Evolutionary conservation across 108 stramenopile species (phyloP).

Genomic region (Nannochloropsis salina): DNA sequence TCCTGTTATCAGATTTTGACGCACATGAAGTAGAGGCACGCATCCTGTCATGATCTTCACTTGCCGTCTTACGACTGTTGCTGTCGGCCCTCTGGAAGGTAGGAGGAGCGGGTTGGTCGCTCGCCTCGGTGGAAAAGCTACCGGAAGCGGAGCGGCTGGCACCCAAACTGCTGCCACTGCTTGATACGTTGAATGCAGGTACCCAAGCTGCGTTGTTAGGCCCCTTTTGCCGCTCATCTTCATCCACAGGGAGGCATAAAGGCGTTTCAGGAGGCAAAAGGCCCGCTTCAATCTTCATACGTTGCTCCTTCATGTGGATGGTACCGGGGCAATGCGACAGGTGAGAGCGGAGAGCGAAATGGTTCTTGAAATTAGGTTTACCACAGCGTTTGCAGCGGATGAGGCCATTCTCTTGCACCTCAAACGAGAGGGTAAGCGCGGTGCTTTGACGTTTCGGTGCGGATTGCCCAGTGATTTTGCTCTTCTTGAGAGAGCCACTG

Average conservation of each 20-base stretch:
- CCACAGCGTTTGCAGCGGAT: slow-evolving; percentile 8
- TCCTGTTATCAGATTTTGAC: no score
- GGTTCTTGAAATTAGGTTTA: neutral
- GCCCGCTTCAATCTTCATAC: neutral
- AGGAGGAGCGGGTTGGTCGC: no score
- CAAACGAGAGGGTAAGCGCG: neutral
- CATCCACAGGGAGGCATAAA: neutral
- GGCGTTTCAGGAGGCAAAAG: neutral
- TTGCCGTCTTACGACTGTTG: no score
- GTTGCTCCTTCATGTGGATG: slow-evolving; percentile 20
- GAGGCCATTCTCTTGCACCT: neutral
- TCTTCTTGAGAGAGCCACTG: neutral
- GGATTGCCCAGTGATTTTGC: neutral
- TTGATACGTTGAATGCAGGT: neutral
- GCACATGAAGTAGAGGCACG: no score
- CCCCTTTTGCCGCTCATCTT: neutral
- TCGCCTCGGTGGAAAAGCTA: neutral
- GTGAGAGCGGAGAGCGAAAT: slow-evolving; percentile 13
- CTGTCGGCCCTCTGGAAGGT: no score
- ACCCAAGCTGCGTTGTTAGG: neutral
- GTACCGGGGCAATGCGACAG: slow-evolving; percentile 11
- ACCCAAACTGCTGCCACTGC: slow-evolving; percentile 5
- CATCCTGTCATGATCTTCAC: no score
- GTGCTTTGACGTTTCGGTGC: neutral
- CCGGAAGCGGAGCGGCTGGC: neutral